Conservation (phyloP, 1,139 yeast species). For the Zhuliangozyma blackwelliae region DNA sequence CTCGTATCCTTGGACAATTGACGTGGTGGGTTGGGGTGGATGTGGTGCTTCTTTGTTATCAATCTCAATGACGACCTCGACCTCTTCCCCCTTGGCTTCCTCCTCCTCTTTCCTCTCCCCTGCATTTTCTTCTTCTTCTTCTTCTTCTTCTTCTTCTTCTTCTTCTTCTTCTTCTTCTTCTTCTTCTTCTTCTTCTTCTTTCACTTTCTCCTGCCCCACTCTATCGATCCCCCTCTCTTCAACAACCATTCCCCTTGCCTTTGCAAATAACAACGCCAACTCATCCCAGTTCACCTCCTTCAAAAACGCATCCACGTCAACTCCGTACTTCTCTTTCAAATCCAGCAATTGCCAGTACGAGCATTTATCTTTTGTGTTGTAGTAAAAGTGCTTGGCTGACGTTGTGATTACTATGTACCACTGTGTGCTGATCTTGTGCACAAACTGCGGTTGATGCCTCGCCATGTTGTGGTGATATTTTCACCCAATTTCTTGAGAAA, state of each 20-base stretch:
- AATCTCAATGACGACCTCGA: not conserved
- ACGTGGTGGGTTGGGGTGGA: not conserved
- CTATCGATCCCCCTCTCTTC: conserved; percentile 4
- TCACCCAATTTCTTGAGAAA: no score
- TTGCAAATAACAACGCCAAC: conserved; percentile 27
- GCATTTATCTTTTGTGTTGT: conserved; percentile 14
- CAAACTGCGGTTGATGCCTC: conserved; percentile 11
- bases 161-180: conserved; percentile 4
- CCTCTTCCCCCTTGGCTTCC: conserved; percentile 7
- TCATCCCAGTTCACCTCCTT: conserved; percentile 26
- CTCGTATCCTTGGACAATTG: conserved; percentile 11
- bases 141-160: conserved; percentile 9
- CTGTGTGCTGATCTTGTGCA: conserved; percentile 12
- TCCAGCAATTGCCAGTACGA: conserved; percentile 37
- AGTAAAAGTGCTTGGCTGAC: conserved; percentile 29
- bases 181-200: conserved; percentile 4
- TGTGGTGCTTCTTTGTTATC: not conserved
- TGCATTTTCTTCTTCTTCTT: no score
- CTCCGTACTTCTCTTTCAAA: conserved; percentile 12
- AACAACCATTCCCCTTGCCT: conserved; percentile 24
- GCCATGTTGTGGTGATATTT: no score
- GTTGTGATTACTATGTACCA: conserved; percentile 33
- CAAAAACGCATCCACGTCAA: conserved; percentile 16
- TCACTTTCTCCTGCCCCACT: conserved; percentile 1
- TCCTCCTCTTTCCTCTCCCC: conserved; percentile 4